Percentiles rank a stretch among this genome's conserved stretches.
phyloP scores from a whole-genome alignment of 208 protist species.

The Phytomonas francai region DNA sequence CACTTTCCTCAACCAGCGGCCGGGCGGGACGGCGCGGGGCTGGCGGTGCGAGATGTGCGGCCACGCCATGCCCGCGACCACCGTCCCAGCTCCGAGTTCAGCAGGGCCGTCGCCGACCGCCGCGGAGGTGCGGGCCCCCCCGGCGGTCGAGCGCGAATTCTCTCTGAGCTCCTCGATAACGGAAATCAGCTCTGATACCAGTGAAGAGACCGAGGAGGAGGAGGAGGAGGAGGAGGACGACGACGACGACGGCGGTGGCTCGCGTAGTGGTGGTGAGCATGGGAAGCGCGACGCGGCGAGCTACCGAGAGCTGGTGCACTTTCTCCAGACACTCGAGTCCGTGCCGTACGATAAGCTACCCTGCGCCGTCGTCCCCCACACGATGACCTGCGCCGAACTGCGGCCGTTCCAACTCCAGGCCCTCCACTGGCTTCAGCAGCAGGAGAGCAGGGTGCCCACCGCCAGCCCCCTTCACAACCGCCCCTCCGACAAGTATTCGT shows the following conservation, averaged over 20 bases:
- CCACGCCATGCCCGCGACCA: slow-evolving; percentile 9
- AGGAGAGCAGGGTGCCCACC: not conserved
- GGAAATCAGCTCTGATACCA: slow-evolving; percentile 7
- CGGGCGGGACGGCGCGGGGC: not conserved
- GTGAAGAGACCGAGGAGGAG: slow-evolving; percentile 18
- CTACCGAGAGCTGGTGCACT: slow-evolving; percentile 33
- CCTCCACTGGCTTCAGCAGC: slow-evolving; percentile 40
- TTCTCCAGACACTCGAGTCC: slow-evolving; percentile 37
- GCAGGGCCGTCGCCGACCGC: not conserved
- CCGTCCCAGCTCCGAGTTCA: not conserved
- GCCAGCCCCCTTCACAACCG: not conserved
- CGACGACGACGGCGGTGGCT: slow-evolving; percentile 12
- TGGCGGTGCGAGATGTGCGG: slow-evolving; percentile 25
- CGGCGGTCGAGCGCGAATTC: not conserved
- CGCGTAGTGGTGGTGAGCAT: slow-evolving; percentile 7
- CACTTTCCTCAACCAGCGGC: slow-evolving; percentile 24
- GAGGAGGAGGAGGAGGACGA: slow-evolving; percentile 15
- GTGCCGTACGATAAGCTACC: slow-evolving; percentile 39
- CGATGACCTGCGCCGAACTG: slow-evolving; percentile 36
- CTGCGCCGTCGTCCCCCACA: slow-evolving; percentile 24
- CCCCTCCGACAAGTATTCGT: not conserved
- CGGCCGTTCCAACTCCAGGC: slow-evolving; percentile 55
- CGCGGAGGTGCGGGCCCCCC: not conserved
- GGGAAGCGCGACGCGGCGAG: slow-evolving; percentile 7
- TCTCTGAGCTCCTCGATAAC: slow-evolving; percentile 8